A percentile compares a stretch with the other conserved stretches of the same genome.
These are phyloP conservation scores for Camelina neglecta DNA, from an alignment of 345 rosid genomes.

Conservation along the genomic window DNA sequence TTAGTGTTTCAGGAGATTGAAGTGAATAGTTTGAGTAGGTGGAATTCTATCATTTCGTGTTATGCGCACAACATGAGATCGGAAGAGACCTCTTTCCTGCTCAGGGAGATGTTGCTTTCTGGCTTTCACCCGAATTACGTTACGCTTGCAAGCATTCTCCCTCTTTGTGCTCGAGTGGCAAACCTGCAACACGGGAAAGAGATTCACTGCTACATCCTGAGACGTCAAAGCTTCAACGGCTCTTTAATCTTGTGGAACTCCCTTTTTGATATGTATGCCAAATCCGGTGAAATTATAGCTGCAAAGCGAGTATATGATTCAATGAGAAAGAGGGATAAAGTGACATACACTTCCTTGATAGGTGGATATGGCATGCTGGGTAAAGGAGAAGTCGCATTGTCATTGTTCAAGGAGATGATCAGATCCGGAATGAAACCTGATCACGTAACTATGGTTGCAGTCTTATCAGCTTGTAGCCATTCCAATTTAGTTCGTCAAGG, in stretches of 20 bases:
- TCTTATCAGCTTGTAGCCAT: conserved; percentile 88
- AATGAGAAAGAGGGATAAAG: conserved; percentile 65
- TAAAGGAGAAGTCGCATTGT: conserved; percentile 55
- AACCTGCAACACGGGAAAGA: conserved; percentile 79
- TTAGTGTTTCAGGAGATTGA: conserved; percentile 52
- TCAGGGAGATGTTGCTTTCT: conserved; percentile 64
- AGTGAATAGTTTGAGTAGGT: conserved; percentile 56
- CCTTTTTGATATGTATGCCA: conserved; percentile 76
- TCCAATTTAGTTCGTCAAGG: conserved; percentile 66
- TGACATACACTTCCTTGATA: conserved; percentile 84
- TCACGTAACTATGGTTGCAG: conserved; percentile 79
- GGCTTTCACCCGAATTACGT: conserved; percentile 68
- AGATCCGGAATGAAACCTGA: conserved; percentile 59
- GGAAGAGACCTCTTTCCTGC: conserved; percentile 60
- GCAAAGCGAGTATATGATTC: conserved; percentile 61
- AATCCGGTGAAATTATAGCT: conserved; percentile 59
- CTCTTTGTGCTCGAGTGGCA: conserved; percentile 71
- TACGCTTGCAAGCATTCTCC: conserved; percentile 70
- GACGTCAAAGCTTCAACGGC: conserved; percentile 50
- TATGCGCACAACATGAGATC: conserved; percentile 48
- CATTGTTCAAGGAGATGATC: conserved; percentile 63
- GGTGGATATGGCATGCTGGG: conserved; percentile 72
- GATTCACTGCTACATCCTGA: conserved; percentile 69
- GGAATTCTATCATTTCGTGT: conserved; percentile 82
- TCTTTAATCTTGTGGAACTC: conserved; percentile 66